Conservation (phyloP, 169 alveolate species). For the Plasmodium coatneyi region DNA sequence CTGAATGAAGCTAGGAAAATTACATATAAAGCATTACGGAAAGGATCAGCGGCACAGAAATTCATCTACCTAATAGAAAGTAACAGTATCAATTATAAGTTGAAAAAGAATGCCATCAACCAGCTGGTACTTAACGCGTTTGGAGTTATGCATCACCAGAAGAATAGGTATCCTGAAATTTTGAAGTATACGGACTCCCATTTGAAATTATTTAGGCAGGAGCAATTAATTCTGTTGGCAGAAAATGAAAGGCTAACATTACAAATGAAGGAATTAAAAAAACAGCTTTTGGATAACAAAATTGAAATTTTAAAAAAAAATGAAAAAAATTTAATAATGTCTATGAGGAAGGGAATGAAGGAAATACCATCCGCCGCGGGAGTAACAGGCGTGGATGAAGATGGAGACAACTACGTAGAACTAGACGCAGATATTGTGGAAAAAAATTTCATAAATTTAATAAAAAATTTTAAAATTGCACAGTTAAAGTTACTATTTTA, state of each 20-base stretch:
- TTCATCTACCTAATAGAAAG: conserved; percentile 75
- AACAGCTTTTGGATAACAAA: conserved; percentile 72
- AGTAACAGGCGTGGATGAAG: background rate
- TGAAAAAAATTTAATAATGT: conserved; percentile 20
- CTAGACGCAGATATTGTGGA: conserved; percentile 74
- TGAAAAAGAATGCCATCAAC: conserved; percentile 78
- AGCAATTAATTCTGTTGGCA: conserved; percentile 84
- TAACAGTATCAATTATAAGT: conserved; percentile 75
- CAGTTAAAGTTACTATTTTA: conserved; percentile 43
- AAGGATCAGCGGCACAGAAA: conserved; percentile 85
- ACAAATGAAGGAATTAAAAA: conserved; percentile 81
- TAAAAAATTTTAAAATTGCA: conserved; percentile 63
- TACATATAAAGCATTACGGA: conserved; percentile 78
- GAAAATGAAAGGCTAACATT: conserved; percentile 84
- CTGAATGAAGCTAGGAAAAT: conserved; percentile 77
- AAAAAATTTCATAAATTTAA: conserved; percentile 56
- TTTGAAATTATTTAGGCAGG: conserved; percentile 84
- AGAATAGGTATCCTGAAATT: conserved; percentile 66
- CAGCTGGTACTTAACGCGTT: conserved; percentile 76
- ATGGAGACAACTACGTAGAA: conserved; percentile 42
- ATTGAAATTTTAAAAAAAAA: conserved; percentile 50
- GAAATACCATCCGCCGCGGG: background rate
- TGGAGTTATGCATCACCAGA: conserved; percentile 71
- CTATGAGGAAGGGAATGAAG: conserved; percentile 47
- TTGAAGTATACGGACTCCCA: conserved; percentile 80